Conservation (phyloP, 2,329 filamentous ascomycete genomes). For the Colletotrichum acutatum region DNA sequence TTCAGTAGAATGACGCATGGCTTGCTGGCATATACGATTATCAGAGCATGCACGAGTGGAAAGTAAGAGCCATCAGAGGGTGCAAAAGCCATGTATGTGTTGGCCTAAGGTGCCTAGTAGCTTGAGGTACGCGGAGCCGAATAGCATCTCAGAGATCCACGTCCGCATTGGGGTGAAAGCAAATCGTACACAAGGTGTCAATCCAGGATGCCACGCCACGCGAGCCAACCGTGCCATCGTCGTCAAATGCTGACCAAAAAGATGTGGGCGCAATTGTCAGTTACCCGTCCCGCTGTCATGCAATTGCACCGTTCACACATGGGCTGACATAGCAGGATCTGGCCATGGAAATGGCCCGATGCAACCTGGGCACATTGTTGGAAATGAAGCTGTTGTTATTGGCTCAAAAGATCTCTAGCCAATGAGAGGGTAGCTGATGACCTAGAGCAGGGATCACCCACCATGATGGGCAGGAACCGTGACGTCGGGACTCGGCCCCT, state of each 20-base stretch:
- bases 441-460: slow-evolving; percentile 8
- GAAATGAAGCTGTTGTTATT: background rate
- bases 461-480: slow-evolving; percentile 18
- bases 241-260: slow-evolving; percentile 2
- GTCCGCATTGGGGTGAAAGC: background rate
- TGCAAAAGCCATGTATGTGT: no score
- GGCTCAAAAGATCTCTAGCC: slow-evolving; percentile 18
- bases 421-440: slow-evolving; percentile 17
- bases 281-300: slow-evolving; percentile 20
- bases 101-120: no score
- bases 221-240: background rate
- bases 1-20: no score
- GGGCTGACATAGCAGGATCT: slow-evolving; percentile 23
- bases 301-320: slow-evolving; percentile 6
- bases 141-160: no score
- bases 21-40: no score
- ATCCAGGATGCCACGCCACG: background rate
- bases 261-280: background rate
- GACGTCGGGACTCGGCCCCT: slow-evolving; percentile 32
- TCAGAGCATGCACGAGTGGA: no score
- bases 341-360: slow-evolving; percentile 11
- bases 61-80: no score
- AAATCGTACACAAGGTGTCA: background rate
- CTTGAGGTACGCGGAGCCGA: no score
- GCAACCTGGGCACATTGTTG: background rate